Percentiles rank a stretch among this genome's conserved stretches.
These are phyloP conservation scores for Cystobasidium ongulense DNA, from an alignment of 768 basidiomycete genomes.

Conservation along the genomic window DNA sequence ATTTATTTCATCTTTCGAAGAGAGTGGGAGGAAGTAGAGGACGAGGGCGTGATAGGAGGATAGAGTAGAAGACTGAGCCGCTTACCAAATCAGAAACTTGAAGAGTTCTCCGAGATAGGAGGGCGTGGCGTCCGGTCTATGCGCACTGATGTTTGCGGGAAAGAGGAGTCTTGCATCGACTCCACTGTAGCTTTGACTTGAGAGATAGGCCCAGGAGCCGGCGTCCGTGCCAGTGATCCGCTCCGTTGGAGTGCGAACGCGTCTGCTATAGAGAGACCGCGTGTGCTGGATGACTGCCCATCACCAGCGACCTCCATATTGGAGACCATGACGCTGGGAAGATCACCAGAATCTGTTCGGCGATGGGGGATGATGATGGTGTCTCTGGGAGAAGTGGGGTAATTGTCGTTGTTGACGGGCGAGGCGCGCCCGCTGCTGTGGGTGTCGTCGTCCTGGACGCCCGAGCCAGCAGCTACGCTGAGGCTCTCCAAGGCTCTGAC, in stretches of 20 bases:
- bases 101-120: constrained; percentile 29
- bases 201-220: constrained; percentile 36
- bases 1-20: constrained; percentile 6
- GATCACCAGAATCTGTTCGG: constrained; percentile 23
- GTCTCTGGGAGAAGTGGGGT: constrained; percentile 19
- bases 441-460: constrained; percentile 32
- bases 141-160: not conserved
- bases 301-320: constrained; percentile 24
- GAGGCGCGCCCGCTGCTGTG: constrained; percentile 38
- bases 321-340: constrained; percentile 40
- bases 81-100: not conserved
- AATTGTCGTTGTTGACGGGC: not conserved
- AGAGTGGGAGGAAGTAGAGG: not conserved
- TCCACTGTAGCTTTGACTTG: constrained; percentile 46
- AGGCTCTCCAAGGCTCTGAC: constrained; percentile 67
- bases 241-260: constrained; percentile 23
- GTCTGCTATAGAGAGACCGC: constrained; percentile 29
- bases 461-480: constrained; percentile 47
- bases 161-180: constrained; percentile 38
- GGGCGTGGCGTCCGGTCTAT: constrained; percentile 38
- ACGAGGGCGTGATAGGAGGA: not conserved
- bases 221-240: not conserved
- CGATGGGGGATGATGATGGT: constrained; percentile 32
- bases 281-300: not conserved
- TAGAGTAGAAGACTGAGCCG: not conserved